Evolutionary conservation across 192 early-diverging fungal genomes (phyloP), one percentile per base, ranked within the genome.

Genomic region (Backusella mclennaniae): DNA sequence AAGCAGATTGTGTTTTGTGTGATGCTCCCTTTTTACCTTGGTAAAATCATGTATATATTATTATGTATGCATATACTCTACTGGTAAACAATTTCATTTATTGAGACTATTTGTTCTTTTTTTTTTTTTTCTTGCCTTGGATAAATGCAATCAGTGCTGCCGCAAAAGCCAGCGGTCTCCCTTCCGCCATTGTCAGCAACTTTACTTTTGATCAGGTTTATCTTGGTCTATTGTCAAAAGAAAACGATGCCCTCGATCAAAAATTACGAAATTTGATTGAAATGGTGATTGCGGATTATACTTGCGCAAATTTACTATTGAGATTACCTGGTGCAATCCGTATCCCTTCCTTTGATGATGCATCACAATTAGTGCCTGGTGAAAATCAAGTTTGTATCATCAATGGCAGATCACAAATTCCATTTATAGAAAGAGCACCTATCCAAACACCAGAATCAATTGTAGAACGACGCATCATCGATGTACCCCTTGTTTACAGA

Each of bases 181-280:
- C 88, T 3, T 80, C 90, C 17, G 82, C 79, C 26, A 80, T 91
- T 31, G 84, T 84, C 29, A 87, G 84, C 36, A 91, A 91, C 63
- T 91, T 91, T 69, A 91, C 90, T 0, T 91, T 89, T 77, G 88
- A 91, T 73, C 85, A 87, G 63, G 90, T 88, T 6, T 87, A 88
- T 67, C 68, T 73, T 1, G 86, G 87, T 46, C 69, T 91, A 26
- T 77, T 85, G 23, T 63, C 56, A 11, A 63, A 86, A 26, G 87
- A 87, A 69, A 84, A 87, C 1, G 87, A 88, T 69, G 83, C 76
- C 0, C 31, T 89, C 66, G 88, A 89, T 63, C 39, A 73, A 39
- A 79, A 79, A 7, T 83, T 86, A 35, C 67, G 41, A 26, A 36
- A 74, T 6, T 66, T 86, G 56, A 75, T 79, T 35, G 74, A 86